A percentile compares a stretch with the other conserved stretches of the same genome.
phyloP scores from a whole-genome alignment of 441 rosid genomes.

The Biscutella laevigata region DNA sequence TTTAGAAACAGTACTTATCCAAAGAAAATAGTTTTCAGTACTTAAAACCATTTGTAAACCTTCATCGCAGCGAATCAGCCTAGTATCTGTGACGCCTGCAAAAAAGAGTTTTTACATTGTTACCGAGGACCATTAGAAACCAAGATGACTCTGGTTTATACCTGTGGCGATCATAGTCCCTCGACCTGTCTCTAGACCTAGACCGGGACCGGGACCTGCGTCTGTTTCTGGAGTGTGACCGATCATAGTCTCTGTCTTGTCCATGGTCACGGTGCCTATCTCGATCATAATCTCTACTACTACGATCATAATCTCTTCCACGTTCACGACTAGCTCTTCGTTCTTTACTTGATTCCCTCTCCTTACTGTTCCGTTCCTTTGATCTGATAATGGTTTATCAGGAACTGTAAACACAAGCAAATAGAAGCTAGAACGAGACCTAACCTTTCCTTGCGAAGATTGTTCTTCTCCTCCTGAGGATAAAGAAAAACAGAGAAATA shows the following conservation, averaged over 20 bases:
- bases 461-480: slow-evolving; percentile 79
- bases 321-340: slow-evolving; percentile 52
- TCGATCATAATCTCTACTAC: slow-evolving; percentile 62
- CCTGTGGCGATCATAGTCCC: slow-evolving; percentile 87
- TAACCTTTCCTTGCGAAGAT: slow-evolving; percentile 49
- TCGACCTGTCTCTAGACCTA: slow-evolving; percentile 57
- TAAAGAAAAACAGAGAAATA: slow-evolving; percentile 23
- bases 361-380: slow-evolving; percentile 53
- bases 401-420: not conserved
- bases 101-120: not conserved
- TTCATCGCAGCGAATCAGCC: too few relatives aligned
- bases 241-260: slow-evolving; percentile 43
- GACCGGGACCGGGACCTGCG: slow-evolving; percentile 78
- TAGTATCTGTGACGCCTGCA: slow-evolving; percentile 22
- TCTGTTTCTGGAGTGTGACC: slow-evolving; percentile 58
- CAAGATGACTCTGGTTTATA: slow-evolving; percentile 18
- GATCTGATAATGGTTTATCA: slow-evolving; percentile 33
- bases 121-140: not conserved
- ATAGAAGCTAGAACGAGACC: slow-evolving; percentile 20
- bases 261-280: slow-evolving; percentile 61
- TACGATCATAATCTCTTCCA: slow-evolving; percentile 60
- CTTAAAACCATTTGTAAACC: not conserved
- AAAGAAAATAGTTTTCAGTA: too few relatives aligned
- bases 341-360: slow-evolving; percentile 58
- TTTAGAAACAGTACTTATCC: too few relatives aligned